Conservation (phyloP, 2,329 filamentous ascomycete genomes). For the Talaromyces sp. region DNA sequence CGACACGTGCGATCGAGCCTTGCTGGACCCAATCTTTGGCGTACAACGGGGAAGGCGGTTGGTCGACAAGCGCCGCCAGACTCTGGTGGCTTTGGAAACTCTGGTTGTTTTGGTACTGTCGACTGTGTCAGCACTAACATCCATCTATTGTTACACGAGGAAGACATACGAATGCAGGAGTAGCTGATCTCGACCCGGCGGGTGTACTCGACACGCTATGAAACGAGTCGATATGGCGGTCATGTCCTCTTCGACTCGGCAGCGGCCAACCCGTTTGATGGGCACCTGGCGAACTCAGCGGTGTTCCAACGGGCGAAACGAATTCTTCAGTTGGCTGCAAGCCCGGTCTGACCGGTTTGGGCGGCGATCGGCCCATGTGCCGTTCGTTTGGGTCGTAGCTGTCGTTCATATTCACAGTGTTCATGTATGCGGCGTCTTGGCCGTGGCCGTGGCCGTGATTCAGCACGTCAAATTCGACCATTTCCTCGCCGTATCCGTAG, state of each 20-base stretch:
- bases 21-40: conserved; percentile 38
- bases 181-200: conserved; percentile 30
- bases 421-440: conserved; percentile 18
- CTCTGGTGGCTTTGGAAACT: conserved; percentile 33
- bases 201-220: conserved; percentile 24
- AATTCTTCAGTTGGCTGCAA: conserved; percentile 25
- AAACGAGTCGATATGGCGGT: conserved; percentile 22
- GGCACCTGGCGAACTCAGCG: not conserved
- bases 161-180: conserved; percentile 29
- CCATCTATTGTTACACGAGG: not conserved
- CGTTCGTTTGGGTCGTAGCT: conserved; percentile 23
- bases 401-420: conserved; percentile 15
- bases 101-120: conserved; percentile 25
- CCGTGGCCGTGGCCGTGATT: conserved; percentile 10
- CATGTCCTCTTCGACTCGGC: conserved; percentile 12
- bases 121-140: conserved; percentile 2
- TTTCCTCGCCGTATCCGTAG: conserved; percentile 27
- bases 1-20: conserved; percentile 36
- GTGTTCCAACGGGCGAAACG: conserved; percentile 17
- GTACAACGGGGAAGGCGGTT: conserved; percentile 29
- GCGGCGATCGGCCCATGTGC: conserved; percentile 14
- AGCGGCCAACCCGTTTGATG: conserved; percentile 22
- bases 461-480: conserved; percentile 26
- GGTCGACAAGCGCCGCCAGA: conserved; percentile 33
- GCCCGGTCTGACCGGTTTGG: conserved; percentile 26